Evolutionary conservation across 805 yeast species (phyloP).

Genomic region (Ogataea trehalophila): DNA sequence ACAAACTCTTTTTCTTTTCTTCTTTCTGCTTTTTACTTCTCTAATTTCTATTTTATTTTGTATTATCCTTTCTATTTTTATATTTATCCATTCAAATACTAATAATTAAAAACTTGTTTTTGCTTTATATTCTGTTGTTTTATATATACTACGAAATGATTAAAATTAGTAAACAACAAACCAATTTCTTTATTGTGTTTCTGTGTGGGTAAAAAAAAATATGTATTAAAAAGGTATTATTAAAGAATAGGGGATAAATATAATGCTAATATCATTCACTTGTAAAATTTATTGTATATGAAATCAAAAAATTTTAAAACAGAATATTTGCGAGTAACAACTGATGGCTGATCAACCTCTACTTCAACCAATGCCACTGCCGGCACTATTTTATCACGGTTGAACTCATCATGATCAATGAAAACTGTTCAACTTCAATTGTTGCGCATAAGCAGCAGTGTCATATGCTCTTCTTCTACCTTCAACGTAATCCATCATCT

Average conservation of each 20-base stretch:
- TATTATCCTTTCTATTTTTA: neutral
- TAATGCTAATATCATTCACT: neutral
- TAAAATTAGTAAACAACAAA: too few species aligned
- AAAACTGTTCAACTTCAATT: conserved; percentile 27
- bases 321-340: too few species aligned
- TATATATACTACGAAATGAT: too few species aligned
- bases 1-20: neutral
- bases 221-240: neutral
- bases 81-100: neutral
- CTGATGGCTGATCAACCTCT: too few species aligned
- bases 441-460: conserved; percentile 62
- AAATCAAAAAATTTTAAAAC: too few species aligned
- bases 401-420: neutral
- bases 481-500: conserved; percentile 87
- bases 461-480: conserved; percentile 88
- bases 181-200: neutral
- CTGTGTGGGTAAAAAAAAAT: neutral
- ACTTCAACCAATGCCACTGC: neutral
- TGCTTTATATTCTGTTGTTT: too few species aligned
- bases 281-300: neutral
- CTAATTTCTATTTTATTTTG: neutral
- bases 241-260: too few species aligned
- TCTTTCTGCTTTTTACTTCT: neutral
- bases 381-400: neutral
- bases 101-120: too few species aligned